These are phyloP conservation scores for Pythium utonaiense DNA, from an alignment of 352 stramenopile species.

Conservation along the genomic window DNA sequence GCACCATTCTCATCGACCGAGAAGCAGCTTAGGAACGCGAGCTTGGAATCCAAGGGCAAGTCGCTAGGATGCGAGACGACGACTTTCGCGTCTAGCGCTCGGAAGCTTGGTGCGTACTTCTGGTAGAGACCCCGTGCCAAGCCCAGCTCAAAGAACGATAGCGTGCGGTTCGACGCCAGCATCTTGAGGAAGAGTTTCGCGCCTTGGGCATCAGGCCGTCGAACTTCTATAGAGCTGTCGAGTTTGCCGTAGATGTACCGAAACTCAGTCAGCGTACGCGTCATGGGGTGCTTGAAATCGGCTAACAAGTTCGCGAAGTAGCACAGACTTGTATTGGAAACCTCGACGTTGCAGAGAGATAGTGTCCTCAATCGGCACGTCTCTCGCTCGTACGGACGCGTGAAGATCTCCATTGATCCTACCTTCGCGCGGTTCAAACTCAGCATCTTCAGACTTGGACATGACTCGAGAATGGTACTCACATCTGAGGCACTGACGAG, in stretches of 20 bases:
- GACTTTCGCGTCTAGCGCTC: neutral
- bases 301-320: neutral
- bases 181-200: conserved; percentile 11
- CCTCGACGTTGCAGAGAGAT: conserved; percentile 10
- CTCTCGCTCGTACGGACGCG: neutral
- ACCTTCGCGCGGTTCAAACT: conserved; percentile 3
- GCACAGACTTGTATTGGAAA: conserved; percentile 9
- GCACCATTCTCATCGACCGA: too few species aligned
- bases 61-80: neutral
- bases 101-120: conserved; percentile 1
- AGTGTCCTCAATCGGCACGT: conserved; percentile 1
- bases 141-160: conserved; percentile 18
- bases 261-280: conserved; percentile 7
- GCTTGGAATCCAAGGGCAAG: neutral
- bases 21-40: conserved; percentile 16
- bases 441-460: conserved; percentile 5
- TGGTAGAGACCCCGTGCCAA: neutral
- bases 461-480: conserved; percentile 2
- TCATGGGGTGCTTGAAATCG: conserved; percentile 5
- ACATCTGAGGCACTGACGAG: conserved; percentile 1
- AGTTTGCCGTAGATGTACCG: conserved; percentile 11
- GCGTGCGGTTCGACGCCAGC: conserved; percentile 2
- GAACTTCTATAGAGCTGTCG: neutral
- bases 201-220: neutral
- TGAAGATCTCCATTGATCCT: conserved; percentile 7